Base-by-base conservation (phyloP, 2,329 filamentous ascomycete genomes). In the Calonectria pauciramosa region DNA sequence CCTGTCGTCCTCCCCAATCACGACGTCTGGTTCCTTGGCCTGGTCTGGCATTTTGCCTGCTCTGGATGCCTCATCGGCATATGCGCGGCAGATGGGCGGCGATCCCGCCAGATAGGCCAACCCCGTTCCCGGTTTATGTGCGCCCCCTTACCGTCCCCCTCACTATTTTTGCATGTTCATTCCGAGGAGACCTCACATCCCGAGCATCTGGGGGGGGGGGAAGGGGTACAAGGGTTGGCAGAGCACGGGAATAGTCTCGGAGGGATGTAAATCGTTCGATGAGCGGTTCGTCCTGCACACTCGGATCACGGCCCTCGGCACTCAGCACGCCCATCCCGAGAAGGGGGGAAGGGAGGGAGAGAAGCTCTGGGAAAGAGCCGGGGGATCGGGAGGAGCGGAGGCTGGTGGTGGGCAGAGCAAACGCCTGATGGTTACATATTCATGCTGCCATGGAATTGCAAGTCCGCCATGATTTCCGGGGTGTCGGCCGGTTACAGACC, bases 51-150 rank as follows among this genome's bases (percentile, higher is more conserved):
- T 63, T 64, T 64, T 68, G 74, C 68, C 69, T 69, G 72, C 60
- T 73, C 72, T 34, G 75, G 71, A 75, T 81, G 70, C 79, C 70
- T 81, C 76, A 77, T 80, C 80, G 80, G 80, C 80, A 81, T 74
- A 80, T 81, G 80, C 77, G 71, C 80, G 80, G 80, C 72, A 81
- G 80, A 81, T 81, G 80, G 68, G 51, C 56, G 78, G 74, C 73
- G 79, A 81, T 81, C 79, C 77, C 78, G 72, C 63, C n/a, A 47
- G 44, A 47, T 80, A 80, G 75, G 52, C 77, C 49, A 59, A 80
- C 79, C 74, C 79, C 78, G 28, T 36, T 70, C 49, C 28, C 38
- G 49, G 23, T 23, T 41, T 68, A 34, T 52, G 67, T 60, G 49
- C 64, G 28, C 64, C 44, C 65, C 66, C 59, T 59, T 59, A 28